phyloP scores from a whole-genome alignment of 176 grass and related monocot genomes.

The Raddia distichophylla region DNA sequence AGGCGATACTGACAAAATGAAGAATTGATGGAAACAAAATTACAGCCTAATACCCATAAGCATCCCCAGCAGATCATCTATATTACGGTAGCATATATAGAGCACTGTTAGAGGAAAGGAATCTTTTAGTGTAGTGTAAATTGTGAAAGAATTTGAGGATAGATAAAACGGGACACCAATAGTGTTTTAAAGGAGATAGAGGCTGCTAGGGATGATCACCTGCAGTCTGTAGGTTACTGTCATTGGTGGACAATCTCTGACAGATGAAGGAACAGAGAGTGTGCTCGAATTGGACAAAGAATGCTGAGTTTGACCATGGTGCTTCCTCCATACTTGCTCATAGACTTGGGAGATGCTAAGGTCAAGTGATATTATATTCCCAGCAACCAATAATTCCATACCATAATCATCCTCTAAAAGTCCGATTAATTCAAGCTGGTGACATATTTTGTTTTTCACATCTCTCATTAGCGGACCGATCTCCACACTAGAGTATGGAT shows the following conservation, averaged over 20 bases:
- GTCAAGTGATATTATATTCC: conserved; percentile 99
- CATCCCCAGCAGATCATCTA: no score
- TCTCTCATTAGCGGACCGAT: conserved; percentile 96
- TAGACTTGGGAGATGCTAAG: conserved; percentile 95
- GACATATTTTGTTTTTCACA: conserved; percentile 98
- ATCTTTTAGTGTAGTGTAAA: no score
- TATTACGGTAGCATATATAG: no score
- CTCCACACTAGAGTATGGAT: conserved; percentile 90
- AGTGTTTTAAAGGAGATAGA: no score
- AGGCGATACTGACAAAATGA: conserved; percentile 10
- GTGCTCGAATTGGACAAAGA: conserved; percentile 53
- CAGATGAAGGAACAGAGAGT: conserved; percentile 54
- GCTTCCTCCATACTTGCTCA: conserved; percentile 95
- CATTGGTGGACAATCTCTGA: conserved; percentile 92
- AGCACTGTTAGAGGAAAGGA: no score
- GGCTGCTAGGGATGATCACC: conserved; percentile 40
- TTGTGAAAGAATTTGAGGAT: no score
- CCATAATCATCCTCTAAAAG: conserved; percentile 95
- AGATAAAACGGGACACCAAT: no score
- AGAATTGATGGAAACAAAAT: conserved; percentile 21
- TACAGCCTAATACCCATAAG: conserved; percentile 3
- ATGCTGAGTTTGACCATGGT: conserved; percentile 70
- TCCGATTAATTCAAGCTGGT: conserved; percentile 92
- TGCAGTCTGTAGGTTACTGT: conserved; percentile 93
- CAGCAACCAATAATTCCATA: conserved; percentile 94